Evolutionary conservation across 2,329 filamentous ascomycete genomes (phyloP).

Genomic region (Neofusicoccum cordaticola): DNA sequence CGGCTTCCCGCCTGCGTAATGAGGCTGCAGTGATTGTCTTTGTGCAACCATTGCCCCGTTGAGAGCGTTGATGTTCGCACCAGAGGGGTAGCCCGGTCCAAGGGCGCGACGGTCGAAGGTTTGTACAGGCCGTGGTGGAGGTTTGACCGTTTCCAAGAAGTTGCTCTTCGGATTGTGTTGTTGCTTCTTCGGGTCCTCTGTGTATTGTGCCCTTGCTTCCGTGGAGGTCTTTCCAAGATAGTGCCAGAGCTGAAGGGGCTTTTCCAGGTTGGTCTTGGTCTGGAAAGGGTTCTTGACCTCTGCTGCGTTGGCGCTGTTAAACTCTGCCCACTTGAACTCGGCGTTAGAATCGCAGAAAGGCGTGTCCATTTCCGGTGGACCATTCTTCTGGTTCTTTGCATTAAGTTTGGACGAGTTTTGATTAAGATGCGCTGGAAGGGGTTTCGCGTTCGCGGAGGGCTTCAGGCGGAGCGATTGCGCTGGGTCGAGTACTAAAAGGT

Average conservation of each 20-base stretch:
- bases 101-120: neutral
- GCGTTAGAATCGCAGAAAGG: slow-evolving; percentile 47
- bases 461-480: slow-evolving; percentile 70
- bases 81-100: neutral
- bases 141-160: slow-evolving; percentile 65
- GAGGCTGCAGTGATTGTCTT: slow-evolving; percentile 11
- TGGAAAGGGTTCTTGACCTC: slow-evolving; percentile 47
- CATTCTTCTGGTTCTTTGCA: slow-evolving; percentile 48
- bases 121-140: slow-evolving; percentile 29
- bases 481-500: slow-evolving; percentile 70
- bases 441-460: slow-evolving; percentile 69
- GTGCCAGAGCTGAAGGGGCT: slow-evolving; percentile 77
- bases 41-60: slow-evolving; percentile 17
- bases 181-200: slow-evolving; percentile 66
- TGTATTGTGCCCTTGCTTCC: slow-evolving; percentile 87
- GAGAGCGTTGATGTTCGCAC: slow-evolving; percentile 13
- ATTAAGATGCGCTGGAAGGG: slow-evolving; percentile 59
- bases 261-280: slow-evolving; percentile 68
- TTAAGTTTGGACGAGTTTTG: slow-evolving; percentile 45
- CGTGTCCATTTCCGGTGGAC: slow-evolving; percentile 47
- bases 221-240: slow-evolving; percentile 85
- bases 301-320: slow-evolving; percentile 55
- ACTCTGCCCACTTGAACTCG: slow-evolving; percentile 60
- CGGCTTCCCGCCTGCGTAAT: neutral
- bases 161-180: slow-evolving; percentile 67